Evolutionary conservation across 2,329 filamentous ascomycete genomes (phyloP), one percentile per base, ranked within the genome.

Genomic region (Scytalidium sp.): DNA sequence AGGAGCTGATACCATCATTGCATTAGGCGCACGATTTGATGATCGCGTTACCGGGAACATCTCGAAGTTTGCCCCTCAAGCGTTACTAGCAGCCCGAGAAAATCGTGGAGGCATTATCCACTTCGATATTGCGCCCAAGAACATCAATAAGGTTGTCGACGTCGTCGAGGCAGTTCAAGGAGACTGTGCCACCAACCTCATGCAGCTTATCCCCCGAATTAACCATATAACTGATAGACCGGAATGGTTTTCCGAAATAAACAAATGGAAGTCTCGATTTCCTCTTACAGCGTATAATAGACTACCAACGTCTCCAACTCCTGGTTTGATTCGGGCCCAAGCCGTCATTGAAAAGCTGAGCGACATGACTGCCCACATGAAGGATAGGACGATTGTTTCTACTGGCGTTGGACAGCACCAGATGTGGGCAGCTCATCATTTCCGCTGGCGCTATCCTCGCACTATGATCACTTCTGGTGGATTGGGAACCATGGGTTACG

Each of bases 221-320:
- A 45, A 45, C 13, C 21, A 13, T 20, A 13, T 25, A 7, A 45
- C n/a, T 45, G 29, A 17, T 19, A 19, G 43, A n/a, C n/a, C 17
- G 20, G 43, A 45, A 27, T 27, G 25, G 25, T 27, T 27, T 27
- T 7, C 25, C 25, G 7, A 27, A 36, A 36, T 23, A 36, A n/a
- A 36, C 32, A 4, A 36, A 36, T 36, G 32, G 32, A 36, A 36
- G 32, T 9, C 32, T n/a, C 39, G 41, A 59, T 97, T 94, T 83
- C 93, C 94, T 5, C 85, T 96, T 59, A 80, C 75, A 57, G 78
- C 84, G 49, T 97, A 91, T 64, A 91, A 96, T 71, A 85, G 81
- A 57, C 13, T 27, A 7, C 25, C 25, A n/a, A 36, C 7, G 32
- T 15, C 32, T 9, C 44, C 6, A 41, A 21, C n/a, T 19, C 15